Evolutionary conservation across 2,329 filamentous ascomycete species (phyloP).

Genomic region (Hirsutella minnesotensis): DNA sequence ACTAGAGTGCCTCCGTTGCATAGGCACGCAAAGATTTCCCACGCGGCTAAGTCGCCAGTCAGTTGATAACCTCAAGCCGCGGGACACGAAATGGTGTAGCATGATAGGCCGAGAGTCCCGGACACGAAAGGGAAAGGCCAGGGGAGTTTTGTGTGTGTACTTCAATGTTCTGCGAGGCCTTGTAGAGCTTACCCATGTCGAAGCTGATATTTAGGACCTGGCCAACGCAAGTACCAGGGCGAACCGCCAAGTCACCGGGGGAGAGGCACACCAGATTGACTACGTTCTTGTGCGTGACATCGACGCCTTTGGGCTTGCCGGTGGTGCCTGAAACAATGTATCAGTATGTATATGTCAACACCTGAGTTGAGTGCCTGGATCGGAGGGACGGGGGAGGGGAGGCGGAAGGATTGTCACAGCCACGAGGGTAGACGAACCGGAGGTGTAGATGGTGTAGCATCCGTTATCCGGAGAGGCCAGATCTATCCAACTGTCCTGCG

Average conservation of each 20-base stretch:
- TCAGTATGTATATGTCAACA: too few relatives aligned
- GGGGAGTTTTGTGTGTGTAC: not conserved
- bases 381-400: not conserved
- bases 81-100: not conserved
- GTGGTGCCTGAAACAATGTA: constrained; percentile 29
- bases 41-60: constrained; percentile 31
- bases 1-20: constrained; percentile 46
- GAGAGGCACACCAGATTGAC: constrained; percentile 38
- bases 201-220: constrained; percentile 47
- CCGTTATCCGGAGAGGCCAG: constrained; percentile 23
- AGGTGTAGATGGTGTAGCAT: constrained; percentile 42
- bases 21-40: constrained; percentile 44
- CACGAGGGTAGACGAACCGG: constrained; percentile 31
- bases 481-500: constrained; percentile 13
- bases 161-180: too few relatives aligned
- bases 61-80: constrained; percentile 3
- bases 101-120: constrained; percentile 1
- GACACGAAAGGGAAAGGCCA: constrained; percentile 2
- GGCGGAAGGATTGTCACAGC: too few relatives aligned
- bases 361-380: too few relatives aligned
- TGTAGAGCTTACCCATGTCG: constrained; percentile 45
- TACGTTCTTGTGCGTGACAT: constrained; percentile 44
- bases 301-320: constrained; percentile 45
- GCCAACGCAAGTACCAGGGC: constrained; percentile 36
- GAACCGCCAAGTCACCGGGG: constrained; percentile 39